Evolutionary conservation across 2,329 filamentous ascomycete genomes (phyloP).

Genomic region (Colletotrichum trifolii): DNA sequence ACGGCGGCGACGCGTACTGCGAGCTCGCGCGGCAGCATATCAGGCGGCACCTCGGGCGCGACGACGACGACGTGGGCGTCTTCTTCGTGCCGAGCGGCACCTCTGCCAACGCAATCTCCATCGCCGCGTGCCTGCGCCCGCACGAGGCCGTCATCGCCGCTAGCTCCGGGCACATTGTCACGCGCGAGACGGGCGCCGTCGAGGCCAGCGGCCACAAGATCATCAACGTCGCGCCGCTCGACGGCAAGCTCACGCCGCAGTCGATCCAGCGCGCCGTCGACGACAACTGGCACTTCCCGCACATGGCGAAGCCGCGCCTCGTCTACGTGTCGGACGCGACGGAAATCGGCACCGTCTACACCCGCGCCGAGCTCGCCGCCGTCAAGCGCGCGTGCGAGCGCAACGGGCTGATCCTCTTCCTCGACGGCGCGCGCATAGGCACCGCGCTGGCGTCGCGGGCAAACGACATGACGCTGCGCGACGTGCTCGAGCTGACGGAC

Average conservation of each 20-base stretch:
- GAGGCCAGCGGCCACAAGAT: slow-evolving; percentile 64
- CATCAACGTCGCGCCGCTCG: slow-evolving; percentile 56
- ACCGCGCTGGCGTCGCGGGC: slow-evolving; percentile 52
- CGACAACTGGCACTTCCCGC: slow-evolving; percentile 62
- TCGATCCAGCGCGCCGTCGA: slow-evolving; percentile 55
- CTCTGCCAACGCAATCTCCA: slow-evolving; percentile 63
- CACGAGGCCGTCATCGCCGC: slow-evolving; percentile 64
- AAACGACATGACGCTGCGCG: slow-evolving; percentile 56
- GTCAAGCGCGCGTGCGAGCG: slow-evolving; percentile 56
- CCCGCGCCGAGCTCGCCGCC: slow-evolving; percentile 52
- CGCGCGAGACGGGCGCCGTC: slow-evolving; percentile 61
- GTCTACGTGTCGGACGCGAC: slow-evolving; percentile 65
- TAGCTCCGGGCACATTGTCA: slow-evolving; percentile 60
- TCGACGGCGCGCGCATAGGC: slow-evolving; percentile 59
- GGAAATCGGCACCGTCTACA: slow-evolving; percentile 61
- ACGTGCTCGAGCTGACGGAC: slow-evolving; percentile 59
- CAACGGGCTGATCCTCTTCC: slow-evolving; percentile 54
- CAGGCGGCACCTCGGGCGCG: slow-evolving; percentile 39
- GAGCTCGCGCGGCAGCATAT: slow-evolving; percentile 55
- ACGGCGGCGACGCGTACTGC: slow-evolving; percentile 58
- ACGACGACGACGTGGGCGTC: slow-evolving; percentile 56
- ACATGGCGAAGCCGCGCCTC: slow-evolving; percentile 62
- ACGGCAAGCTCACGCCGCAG: slow-evolving; percentile 59
- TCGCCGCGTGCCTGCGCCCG: slow-evolving; percentile 60
- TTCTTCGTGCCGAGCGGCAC: slow-evolving; percentile 65